Evolutionary conservation across 192 early-diverging fungal genomes (phyloP).

Genomic region (Coemansia guatemalensis): DNA sequence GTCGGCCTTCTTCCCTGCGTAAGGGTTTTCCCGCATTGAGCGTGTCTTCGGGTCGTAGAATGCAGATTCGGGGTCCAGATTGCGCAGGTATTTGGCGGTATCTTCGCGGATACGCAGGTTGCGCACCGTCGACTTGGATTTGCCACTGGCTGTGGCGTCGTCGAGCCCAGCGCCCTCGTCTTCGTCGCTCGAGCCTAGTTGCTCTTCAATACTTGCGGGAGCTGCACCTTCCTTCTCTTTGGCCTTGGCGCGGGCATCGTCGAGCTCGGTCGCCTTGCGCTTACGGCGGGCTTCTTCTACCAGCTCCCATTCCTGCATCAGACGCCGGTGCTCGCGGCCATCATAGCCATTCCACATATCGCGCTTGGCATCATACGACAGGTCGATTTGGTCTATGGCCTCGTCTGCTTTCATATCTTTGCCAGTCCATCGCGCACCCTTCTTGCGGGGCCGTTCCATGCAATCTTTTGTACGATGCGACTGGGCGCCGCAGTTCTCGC

Average conservation of each 20-base stretch:
- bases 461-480: constrained; percentile 94
- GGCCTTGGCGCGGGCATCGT: constrained; percentile 19
- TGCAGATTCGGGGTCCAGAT: constrained; percentile 91
- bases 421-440: constrained; percentile 87
- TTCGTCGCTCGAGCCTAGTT: constrained; percentile 63
- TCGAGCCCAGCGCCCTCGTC: constrained; percentile 72
- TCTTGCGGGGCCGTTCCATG: constrained; percentile 86
- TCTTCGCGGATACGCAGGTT: constrained; percentile 99
- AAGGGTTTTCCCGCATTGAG: constrained; percentile 98
- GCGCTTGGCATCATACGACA: constrained; percentile 93
- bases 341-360: constrained; percentile 99
- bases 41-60: constrained; percentile 99
- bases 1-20: constrained; percentile 58
- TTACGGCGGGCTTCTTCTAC: constrained; percentile 85
- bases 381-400: constrained; percentile 66
- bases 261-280: constrained; percentile 73
- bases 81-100: constrained; percentile 97
- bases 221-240: neutral
- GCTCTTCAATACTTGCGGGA: constrained; percentile 19
- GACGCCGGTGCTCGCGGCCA: constrained; percentile 72
- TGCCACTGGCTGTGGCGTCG: constrained; percentile 81
- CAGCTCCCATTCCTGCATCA: constrained; percentile 75
- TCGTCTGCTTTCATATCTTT: constrained; percentile 85
- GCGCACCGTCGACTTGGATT: constrained; percentile 90
- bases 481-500: constrained; percentile 97